Percentiles rank a stretch among this genome's conserved stretches.
These are phyloP conservation scores for Acanthamoeba pearcei DNA, from an alignment of 208 protist genomes.

Conservation along the genomic window DNA sequence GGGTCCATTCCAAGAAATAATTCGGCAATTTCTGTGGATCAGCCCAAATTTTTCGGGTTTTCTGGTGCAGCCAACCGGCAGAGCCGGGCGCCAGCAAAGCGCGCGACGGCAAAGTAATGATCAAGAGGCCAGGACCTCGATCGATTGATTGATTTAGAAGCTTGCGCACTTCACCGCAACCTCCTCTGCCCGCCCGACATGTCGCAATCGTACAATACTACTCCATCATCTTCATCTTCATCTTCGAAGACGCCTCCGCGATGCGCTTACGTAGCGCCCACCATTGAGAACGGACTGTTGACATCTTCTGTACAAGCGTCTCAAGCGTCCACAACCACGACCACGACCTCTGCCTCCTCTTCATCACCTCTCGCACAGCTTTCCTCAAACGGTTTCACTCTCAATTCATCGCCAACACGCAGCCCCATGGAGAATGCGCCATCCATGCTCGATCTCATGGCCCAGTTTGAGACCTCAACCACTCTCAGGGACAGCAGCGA, in stretches of 20 bases:
- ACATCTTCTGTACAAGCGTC: background rate
- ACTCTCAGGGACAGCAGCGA: slow-evolving; percentile 19
- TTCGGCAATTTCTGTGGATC: background rate
- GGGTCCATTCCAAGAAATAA: no score
- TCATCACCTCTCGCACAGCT: background rate
- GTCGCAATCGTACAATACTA: background rate
- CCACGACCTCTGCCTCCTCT: background rate
- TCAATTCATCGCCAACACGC: background rate
- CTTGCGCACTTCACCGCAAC: no score
- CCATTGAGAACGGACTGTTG: background rate
- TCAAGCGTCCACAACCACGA: no score
- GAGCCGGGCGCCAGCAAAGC: background rate
- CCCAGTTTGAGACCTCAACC: slow-evolving; percentile 30
- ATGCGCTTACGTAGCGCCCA: background rate
- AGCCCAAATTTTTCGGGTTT: slow-evolving; percentile 3
- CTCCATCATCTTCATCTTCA: background rate
- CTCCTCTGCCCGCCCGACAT: background rate
- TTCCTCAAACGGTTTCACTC: background rate
- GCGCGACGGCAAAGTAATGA: background rate
- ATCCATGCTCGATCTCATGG: slow-evolving; percentile 56
- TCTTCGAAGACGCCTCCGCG: background rate
- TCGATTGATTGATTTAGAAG: background rate
- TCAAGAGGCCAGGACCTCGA: background rate
- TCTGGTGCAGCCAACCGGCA: no score
- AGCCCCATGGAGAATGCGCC: background rate